phyloP scores from a whole-genome alignment of 2,329 filamentous ascomycete species.

The Xylaria digitata region DNA sequence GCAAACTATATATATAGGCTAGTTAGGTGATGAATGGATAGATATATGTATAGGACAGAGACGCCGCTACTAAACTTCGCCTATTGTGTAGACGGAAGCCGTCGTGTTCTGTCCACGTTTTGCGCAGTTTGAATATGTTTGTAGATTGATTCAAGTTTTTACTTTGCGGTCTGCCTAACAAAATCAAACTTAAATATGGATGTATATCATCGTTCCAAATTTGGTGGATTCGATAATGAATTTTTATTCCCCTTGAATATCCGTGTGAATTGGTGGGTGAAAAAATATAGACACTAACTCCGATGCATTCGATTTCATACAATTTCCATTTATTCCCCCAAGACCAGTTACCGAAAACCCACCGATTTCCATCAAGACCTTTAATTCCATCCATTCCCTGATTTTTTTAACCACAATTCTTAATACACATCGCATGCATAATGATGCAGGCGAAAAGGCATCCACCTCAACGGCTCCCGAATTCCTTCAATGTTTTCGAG shows the following conservation, averaged over 20 bases:
- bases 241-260: neutral
- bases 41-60: too few species aligned
- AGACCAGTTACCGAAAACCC: constrained; percentile 20
- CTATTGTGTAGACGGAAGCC: too few species aligned
- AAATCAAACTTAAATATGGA: too few species aligned
- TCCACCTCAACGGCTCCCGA: constrained; percentile 10
- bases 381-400: constrained; percentile 16
- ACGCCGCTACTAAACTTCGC: too few species aligned
- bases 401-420: neutral
- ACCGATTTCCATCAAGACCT: constrained; percentile 9
- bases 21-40: too few species aligned
- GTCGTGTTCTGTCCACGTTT: too few species aligned
- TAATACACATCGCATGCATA: constrained; percentile 23
- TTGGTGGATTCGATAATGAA: neutral
- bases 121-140: too few species aligned
- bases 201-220: neutral
- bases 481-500: neutral
- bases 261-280: neutral
- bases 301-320: constrained; percentile 32
- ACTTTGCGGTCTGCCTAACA: too few species aligned
- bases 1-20: too few species aligned
- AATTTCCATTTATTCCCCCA: constrained; percentile 17
- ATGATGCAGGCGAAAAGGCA: constrained; percentile 12
- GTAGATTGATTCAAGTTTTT: too few species aligned
- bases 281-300: constrained; percentile 20